Percentiles rank a stretch among this genome's conserved stretches.
phyloP scores from a whole-genome alignment of 257 asterid genomes.

The Leptodermis oblonga region DNA sequence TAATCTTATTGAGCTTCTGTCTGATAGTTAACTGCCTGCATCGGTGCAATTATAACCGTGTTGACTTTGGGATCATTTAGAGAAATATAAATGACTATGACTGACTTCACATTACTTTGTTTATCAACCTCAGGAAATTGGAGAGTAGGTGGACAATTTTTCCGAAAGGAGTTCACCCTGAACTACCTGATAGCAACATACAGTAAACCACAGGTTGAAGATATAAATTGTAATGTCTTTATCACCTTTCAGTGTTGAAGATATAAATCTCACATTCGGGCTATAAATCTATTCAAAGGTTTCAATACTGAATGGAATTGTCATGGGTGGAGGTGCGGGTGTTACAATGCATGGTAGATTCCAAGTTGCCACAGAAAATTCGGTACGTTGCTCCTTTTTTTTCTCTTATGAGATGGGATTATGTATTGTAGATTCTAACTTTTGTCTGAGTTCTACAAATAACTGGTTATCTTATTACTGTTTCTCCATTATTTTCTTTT shows the following conservation, averaged over 20 bases:
- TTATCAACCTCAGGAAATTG: slow-evolving; percentile 54
- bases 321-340: slow-evolving; percentile 98
- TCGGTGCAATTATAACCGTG: not conserved
- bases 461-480: not conserved
- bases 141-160: slow-evolving; percentile 59
- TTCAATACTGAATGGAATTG: slow-evolving; percentile 88
- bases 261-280: not conserved
- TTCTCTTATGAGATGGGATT: not conserved
- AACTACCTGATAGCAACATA: slow-evolving; percentile 79
- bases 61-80: not conserved
- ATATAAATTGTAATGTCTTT: too few relatives aligned
- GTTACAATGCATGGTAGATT: slow-evolving; percentile 83
- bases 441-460: not conserved
- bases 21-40: not conserved
- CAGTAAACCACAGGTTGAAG: slow-evolving; percentile 89
- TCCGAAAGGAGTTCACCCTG: slow-evolving; percentile 56
- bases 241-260: not conserved
- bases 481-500: not conserved
- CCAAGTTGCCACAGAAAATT: slow-evolving; percentile 83
- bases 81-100: not conserved
- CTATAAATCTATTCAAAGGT: slow-evolving; percentile 40
- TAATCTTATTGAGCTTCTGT: not conserved
- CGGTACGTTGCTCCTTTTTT: slow-evolving; percentile 43
- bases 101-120: slow-evolving; percentile 11
- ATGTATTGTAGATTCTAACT: not conserved